These are phyloP conservation scores for Penicillium atrosanguineum DNA, from an alignment of 495 filamentous ascomycete species.

Conservation along the genomic window DNA sequence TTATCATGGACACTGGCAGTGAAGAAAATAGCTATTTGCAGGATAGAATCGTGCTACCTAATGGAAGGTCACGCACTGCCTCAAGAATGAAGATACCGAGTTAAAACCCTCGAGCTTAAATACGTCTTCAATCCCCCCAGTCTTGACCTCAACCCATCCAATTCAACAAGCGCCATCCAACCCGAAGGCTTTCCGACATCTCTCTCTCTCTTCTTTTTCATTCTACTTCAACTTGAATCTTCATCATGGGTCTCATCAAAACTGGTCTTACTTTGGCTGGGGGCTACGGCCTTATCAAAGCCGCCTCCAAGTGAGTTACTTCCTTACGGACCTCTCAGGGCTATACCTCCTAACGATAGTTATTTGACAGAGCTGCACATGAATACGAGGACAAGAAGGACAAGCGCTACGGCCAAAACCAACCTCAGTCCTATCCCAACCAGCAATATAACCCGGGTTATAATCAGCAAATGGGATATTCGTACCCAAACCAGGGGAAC, in stretches of 20 bases:
- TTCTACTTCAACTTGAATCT: neutral
- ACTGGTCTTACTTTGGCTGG: slow-evolving; percentile 12
- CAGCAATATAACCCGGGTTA: neutral
- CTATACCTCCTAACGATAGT: neutral
- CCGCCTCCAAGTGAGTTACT: slow-evolving; percentile 12
- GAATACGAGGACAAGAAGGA: slow-evolving; percentile 13
- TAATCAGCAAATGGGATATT: neutral
- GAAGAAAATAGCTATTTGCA: neutral
- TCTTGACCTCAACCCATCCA: neutral
- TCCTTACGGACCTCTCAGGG: neutral
- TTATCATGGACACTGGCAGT: neutral
- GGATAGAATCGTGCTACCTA: neutral
- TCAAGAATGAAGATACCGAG: neutral
- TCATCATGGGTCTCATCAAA: slow-evolving; percentile 20
- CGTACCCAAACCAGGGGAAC: neutral
- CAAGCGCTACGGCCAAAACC: slow-evolving; percentile 2
- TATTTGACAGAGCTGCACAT: slow-evolving; percentile 7
- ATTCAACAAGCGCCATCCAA: neutral
- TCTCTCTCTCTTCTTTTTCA: neutral
- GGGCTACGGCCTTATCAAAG: slow-evolving; percentile 15
- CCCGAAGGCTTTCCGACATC: neutral
- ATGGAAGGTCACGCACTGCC: neutral
- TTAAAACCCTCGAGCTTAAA: neutral
- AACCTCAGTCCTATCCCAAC: neutral
- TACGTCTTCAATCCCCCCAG: neutral